A percentile compares a stretch with the other conserved stretches of the same genome.
These are phyloP conservation scores for Fusarium dimerum DNA, from an alignment of 2,329 filamentous ascomycete genomes.

Conservation along the genomic window DNA sequence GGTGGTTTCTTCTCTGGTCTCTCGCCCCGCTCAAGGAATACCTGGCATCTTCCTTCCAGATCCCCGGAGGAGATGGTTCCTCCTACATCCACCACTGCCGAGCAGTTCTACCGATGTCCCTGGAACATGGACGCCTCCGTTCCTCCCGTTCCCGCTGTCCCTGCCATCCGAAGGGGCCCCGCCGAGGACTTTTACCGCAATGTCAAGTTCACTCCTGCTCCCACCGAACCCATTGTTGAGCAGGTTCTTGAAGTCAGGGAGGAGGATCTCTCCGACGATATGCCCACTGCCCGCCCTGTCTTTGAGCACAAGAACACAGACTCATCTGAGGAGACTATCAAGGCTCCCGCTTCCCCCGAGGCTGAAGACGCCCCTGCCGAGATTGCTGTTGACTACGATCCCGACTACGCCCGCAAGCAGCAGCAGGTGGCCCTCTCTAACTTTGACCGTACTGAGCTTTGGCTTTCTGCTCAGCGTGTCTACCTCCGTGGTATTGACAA, in stretches of 20 bases:
- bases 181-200: conserved; percentile 42
- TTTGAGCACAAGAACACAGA: conserved; percentile 34
- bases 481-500: conserved; percentile 71
- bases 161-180: conserved; percentile 36
- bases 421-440: conserved; percentile 71
- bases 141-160: conserved; percentile 35
- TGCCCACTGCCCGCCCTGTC: conserved; percentile 64
- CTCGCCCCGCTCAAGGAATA: conserved; percentile 72
- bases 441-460: conserved; percentile 80
- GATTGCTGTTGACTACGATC: conserved; percentile 71
- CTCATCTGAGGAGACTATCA: conserved; percentile 32
- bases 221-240: conserved; percentile 52
- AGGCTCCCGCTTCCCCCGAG: conserved; percentile 42
- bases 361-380: conserved; percentile 62
- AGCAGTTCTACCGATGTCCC: conserved; percentile 85
- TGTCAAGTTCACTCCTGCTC: conserved; percentile 40
- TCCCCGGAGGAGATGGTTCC: conserved; percentile 57
- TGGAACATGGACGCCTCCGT: conserved; percentile 59
- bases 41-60: conserved; percentile 70
- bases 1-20: conserved; percentile 89
- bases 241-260: conserved; percentile 63
- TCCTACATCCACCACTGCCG: conserved; percentile 87
- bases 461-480: conserved; percentile 79
- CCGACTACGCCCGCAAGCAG: conserved; percentile 73
- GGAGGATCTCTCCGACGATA: conserved; percentile 57